Evolutionary conservation across 495 filamentous ascomycete species (phyloP).

Genomic region (Barbatosphaeria neglecta): DNA sequence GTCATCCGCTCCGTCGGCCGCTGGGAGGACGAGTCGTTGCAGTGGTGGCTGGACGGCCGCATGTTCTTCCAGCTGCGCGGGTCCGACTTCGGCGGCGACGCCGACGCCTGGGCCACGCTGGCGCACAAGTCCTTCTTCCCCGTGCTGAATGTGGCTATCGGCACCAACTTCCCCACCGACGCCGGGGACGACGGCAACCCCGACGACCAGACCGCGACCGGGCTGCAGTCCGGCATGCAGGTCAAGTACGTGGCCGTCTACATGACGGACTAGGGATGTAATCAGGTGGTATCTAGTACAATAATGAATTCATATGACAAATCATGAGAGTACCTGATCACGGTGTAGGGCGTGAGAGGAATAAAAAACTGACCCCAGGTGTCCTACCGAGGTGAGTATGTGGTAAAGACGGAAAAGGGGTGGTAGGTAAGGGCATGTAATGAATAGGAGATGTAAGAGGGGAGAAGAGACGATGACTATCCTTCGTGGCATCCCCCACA

Average conservation of each 20-base stretch:
- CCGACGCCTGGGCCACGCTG: constrained; percentile 9
- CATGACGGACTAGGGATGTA: constrained; percentile 1
- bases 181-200: constrained; percentile 4
- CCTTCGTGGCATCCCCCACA: no score
- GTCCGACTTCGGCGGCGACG: constrained; percentile 7
- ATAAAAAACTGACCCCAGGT: no score
- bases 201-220: constrained; percentile 4
- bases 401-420: no score
- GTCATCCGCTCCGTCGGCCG: constrained; percentile 9
- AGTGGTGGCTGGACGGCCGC: constrained; percentile 15
- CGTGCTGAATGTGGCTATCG: constrained; percentile 17
- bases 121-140: constrained; percentile 15
- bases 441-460: no score
- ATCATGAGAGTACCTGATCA: no score
- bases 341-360: no score
- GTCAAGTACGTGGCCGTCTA: constrained; percentile 7
- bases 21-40: constrained; percentile 10
- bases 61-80: constrained; percentile 11
- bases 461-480: no score
- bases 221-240: constrained; percentile 4
- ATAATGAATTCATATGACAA: no score
- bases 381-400: no score
- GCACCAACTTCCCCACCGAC: constrained; percentile 10
- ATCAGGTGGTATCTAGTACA: no score
- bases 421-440: no score